Base-by-base conservation (phyloP, 1,284 basidiomycete species). In the Ustilago loliicola region DNA sequence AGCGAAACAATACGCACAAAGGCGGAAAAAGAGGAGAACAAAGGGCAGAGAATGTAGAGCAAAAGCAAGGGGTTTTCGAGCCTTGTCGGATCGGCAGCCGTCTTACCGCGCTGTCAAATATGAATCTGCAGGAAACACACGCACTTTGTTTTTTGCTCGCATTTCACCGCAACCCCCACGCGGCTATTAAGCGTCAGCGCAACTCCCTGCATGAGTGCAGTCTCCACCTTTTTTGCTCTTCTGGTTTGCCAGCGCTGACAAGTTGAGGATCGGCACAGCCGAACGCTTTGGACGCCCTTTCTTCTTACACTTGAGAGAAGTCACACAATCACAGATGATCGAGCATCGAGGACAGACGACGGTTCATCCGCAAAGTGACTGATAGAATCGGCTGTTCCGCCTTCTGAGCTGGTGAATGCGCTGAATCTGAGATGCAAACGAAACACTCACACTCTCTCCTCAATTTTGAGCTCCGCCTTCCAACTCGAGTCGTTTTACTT, bases 41-140 rank as follows among this genome's bases (percentile, higher is more conserved):
- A 54, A 34, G 34, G 52, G 32, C 48, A 50, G 27, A 11, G 8
- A 19, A 29, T 45, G 17, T 15, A 29, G 27, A 29, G 23, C 45
- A 48, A 48, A 30, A 54, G 30, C 52, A 30, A 54, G 27, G 52
- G 36, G 29, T 5, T 32, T 11, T 36, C 15, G 21, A 51, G 48
- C n/a, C 2, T 40, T 29, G 17, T 40, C 36, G 32, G 45, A 59
- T 48, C 45, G 47, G 23, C 45, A 15, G 30, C 42, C 57, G 57
- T 48, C 57, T 59, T 50, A 50, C 47, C 30, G n/a, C 32, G 47
- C 58, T 51, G 58, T 51, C 58, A 60, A 52, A 38, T 38, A 15
- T 38, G 36, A 38, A 3, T 15, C 54, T 47, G 48, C 48, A 25
- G 25, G 23, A 50, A 50, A 30, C 27, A 29, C 48, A n/a, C 30